Conservation (phyloP, 768 basidiomycete genomes). For the Lactarius indigo region DNA sequence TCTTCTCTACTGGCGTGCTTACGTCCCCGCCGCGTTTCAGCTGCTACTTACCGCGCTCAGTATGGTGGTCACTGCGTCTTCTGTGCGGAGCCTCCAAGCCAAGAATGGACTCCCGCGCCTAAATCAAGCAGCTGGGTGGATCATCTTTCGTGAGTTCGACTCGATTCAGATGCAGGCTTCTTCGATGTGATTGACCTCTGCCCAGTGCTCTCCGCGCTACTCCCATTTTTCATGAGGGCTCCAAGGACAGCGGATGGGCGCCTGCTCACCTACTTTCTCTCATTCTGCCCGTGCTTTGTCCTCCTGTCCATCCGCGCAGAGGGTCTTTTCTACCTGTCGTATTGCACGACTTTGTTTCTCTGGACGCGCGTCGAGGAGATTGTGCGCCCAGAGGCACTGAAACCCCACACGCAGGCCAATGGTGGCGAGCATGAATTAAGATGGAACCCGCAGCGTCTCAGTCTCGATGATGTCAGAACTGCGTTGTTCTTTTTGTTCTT, state of each 20-base stretch:
- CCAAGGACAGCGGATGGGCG: conserved; percentile 42
- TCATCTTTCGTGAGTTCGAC: conserved; percentile 49
- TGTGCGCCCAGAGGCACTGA: conserved; percentile 24
- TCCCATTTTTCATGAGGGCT: conserved; percentile 54
- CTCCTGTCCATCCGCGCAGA: conserved; percentile 81
- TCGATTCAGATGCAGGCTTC: neutral
- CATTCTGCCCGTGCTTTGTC: conserved; percentile 72
- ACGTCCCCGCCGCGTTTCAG: conserved; percentile 32
- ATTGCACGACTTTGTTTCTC: conserved; percentile 53
- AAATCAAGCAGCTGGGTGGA: conserved; percentile 66
- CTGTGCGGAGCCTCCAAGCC: conserved; percentile 56
- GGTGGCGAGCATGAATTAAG: neutral
- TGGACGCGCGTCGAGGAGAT: conserved; percentile 67
- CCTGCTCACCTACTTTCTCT: conserved; percentile 61
- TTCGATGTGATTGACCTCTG: neutral
- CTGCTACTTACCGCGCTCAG: conserved; percentile 41
- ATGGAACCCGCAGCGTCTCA: conserved; percentile 26
- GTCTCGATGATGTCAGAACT: conserved; percentile 60
- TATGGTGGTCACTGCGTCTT: conserved; percentile 55
- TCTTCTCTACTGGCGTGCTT: neutral
- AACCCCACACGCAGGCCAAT: neutral
- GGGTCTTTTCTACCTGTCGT: conserved; percentile 74
- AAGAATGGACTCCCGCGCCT: conserved; percentile 61
- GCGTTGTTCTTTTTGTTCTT: conserved; percentile 84
- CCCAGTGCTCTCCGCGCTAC: conserved; percentile 46